Base-by-base conservation (phyloP, 2,329 filamentous ascomycete species). In the Coniochaeta sp. region DNA sequence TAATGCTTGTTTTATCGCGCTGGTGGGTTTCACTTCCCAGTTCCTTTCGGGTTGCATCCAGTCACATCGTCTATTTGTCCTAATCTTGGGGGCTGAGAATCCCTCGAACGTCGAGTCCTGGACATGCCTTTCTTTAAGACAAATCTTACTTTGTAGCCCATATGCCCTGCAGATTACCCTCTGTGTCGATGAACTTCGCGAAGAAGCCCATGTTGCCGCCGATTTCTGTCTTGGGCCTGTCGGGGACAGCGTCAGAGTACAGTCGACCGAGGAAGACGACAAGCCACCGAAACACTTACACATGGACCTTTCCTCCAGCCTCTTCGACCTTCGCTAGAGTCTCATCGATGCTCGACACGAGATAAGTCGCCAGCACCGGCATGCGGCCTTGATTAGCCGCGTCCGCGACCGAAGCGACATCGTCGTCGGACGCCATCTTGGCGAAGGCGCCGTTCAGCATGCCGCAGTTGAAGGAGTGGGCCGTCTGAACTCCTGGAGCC, bases 171-270 rank as follows among this genome's bases (percentile, higher is more conserved):
- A 47, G 54, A 53, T 71, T 71, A n/a, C 65, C 67, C 57, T 72
- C 69, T 9, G 61, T 61, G 53, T 71, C 67, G 46, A 70, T 56
- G 35, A 71, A 63, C 3, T 67, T 63, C 31, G 66, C 67, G 53
- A 65, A 67, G 52, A 57, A 61, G 1, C 67, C 69, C 65, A 66
- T 67, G 12, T 56, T 58, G 12, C 58, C 60, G 20, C 61, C 63
- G 52, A 69, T 67, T 18, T 58, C 59, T 4, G 65, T 70, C 60
- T 70, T 71, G 24, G 63, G 63, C 22, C 68, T 71, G 49, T 26
- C 10, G 12, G 6, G 12, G n/a, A 26, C n/a, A 6, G 2, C 38
- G 20, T 42, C 20, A 42, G 38, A 14, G n/a, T 18, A 42, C 12
- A 7, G 18, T 26, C 22, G 8, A 18, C 20, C 6, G 18, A 42